Evolutionary conservation across 1,284 basidiomycete genomes (phyloP).

Genomic region (Spongispora temasekensis): DNA sequence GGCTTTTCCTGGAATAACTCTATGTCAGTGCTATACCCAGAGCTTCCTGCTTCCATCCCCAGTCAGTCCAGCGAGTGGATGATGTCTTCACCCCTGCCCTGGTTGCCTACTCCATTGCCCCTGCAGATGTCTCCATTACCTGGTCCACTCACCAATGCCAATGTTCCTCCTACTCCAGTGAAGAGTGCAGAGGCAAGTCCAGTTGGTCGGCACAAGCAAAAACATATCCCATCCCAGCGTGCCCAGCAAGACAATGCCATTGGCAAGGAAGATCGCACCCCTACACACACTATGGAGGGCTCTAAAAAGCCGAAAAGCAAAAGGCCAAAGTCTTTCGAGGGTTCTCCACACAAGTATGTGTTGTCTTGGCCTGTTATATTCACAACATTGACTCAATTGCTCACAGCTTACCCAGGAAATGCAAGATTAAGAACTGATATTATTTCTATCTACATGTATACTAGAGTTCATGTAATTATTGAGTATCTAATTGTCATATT

Average conservation of each 20-base stretch:
- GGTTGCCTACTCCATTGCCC: not conserved
- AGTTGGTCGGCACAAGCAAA: not conserved
- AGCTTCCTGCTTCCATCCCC: not conserved
- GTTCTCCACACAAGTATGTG: not conserved
- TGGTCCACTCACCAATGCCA: not conserved
- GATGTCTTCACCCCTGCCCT: not conserved
- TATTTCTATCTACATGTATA: too few species aligned
- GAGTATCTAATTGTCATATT: too few species aligned
- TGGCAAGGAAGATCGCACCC: not conserved
- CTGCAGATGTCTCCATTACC: not conserved
- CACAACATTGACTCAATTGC: too few species aligned
- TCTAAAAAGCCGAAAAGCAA: not conserved
- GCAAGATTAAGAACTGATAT: too few species aligned
- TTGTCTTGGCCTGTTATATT: too few species aligned
- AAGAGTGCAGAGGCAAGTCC: not conserved
- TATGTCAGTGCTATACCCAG: not conserved
- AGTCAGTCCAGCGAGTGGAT: not conserved
- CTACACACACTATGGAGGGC: not conserved
- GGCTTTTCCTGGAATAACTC: not conserved
- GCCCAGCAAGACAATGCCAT: not conserved
- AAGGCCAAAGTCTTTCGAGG: not conserved
- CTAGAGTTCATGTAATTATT: too few species aligned
- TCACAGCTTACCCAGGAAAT: too few species aligned
- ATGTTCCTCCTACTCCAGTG: not conserved
- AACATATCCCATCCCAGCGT: not conserved